A percentile compares a stretch with the other conserved stretches of the same genome.
Conservation (phyloP, 208 protist species). For the Leishmania gerbilli region DNA sequence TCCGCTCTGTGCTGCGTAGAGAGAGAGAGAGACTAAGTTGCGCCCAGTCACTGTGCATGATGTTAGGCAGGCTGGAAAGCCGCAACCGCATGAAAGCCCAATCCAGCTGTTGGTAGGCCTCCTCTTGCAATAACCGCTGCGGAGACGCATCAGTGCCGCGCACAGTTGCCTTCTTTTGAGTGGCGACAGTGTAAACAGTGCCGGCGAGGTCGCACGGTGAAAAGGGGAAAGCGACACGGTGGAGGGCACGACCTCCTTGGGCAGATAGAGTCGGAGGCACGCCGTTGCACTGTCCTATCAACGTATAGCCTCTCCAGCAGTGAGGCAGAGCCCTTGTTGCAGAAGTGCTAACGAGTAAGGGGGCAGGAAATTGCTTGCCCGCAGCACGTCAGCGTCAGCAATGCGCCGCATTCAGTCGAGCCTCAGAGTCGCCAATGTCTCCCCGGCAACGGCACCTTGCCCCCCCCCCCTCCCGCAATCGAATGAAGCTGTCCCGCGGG, state of each 20-base stretch:
- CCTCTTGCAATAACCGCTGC: constrained; percentile 3
- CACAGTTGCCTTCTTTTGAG: constrained; percentile 35
- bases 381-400: constrained; percentile 41
- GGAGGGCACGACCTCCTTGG: constrained; percentile 27
- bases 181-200: constrained; percentile 29
- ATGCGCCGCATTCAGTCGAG: constrained; percentile 38
- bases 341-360: constrained; percentile 12
- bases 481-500: constrained; percentile 26
- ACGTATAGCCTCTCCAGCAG: constrained; percentile 1
- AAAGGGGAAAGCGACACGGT: constrained; percentile 33
- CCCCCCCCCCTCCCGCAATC: background rate
- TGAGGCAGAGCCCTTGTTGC: constrained; percentile 1
- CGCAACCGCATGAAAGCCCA: constrained; percentile 47
- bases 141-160: background rate
- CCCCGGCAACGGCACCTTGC: constrained; percentile 30
- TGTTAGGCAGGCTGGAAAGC: constrained; percentile 42
- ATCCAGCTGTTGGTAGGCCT: constrained; percentile 35
- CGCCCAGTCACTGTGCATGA: constrained; percentile 49
- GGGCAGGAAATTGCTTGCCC: constrained; percentile 32
- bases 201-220: constrained; percentile 50
- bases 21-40: constrained; percentile 31
- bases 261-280: background rate
- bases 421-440: constrained; percentile 23
- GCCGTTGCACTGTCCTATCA: constrained; percentile 11
- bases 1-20: constrained; percentile 53